Evolutionary conservation across 208 protist species (phyloP).

Genomic region (Strigomonas culicis): DNA sequence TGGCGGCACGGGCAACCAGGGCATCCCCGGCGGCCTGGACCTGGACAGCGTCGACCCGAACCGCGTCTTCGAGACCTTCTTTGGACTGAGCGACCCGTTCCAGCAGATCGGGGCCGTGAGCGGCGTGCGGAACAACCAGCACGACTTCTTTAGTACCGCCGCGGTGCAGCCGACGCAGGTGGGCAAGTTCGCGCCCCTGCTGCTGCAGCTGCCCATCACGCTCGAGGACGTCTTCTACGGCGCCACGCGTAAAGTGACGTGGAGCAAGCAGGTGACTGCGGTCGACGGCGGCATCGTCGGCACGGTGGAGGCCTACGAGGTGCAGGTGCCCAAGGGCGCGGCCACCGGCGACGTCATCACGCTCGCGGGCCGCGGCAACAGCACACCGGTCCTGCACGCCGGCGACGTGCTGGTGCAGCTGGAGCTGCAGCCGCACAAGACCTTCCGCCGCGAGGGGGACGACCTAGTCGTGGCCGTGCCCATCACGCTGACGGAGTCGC

Average conservation of each 20-base stretch:
- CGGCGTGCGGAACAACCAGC: slow-evolving; percentile 69
- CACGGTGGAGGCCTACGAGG: slow-evolving; percentile 50
- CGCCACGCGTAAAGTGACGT: slow-evolving; percentile 65
- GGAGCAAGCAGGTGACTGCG: slow-evolving; percentile 26
- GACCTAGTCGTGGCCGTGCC: slow-evolving; percentile 62
- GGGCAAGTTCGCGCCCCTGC: slow-evolving; percentile 46
- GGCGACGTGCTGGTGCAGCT: slow-evolving; percentile 76
- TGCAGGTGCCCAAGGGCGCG: slow-evolving; percentile 66
- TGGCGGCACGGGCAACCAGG: slow-evolving; percentile 77
- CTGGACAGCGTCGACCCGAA: slow-evolving; percentile 74
- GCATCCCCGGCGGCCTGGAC: slow-evolving; percentile 75
- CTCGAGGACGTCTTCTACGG: slow-evolving; percentile 86
- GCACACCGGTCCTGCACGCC: slow-evolving; percentile 40
- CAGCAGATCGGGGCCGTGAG: slow-evolving; percentile 74
- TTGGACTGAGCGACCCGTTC: slow-evolving; percentile 88
- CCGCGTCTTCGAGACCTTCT: slow-evolving; percentile 81
- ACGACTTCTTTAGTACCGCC: slow-evolving; percentile 74
- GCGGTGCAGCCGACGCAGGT: slow-evolving; percentile 52
- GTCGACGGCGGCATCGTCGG: slow-evolving; percentile 19
- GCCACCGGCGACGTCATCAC: slow-evolving; percentile 63
- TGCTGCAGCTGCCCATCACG: slow-evolving; percentile 60
- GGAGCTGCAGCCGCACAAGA: slow-evolving; percentile 59
- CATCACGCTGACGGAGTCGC: slow-evolving; percentile 75
- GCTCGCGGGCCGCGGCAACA: slow-evolving; percentile 60
- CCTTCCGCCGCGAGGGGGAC: slow-evolving; percentile 81